A percentile compares a stretch with the other conserved stretches of the same genome.
phyloP scores from a whole-genome alignment of 805 yeast species.

The Wickerhamiella dianesei region DNA sequence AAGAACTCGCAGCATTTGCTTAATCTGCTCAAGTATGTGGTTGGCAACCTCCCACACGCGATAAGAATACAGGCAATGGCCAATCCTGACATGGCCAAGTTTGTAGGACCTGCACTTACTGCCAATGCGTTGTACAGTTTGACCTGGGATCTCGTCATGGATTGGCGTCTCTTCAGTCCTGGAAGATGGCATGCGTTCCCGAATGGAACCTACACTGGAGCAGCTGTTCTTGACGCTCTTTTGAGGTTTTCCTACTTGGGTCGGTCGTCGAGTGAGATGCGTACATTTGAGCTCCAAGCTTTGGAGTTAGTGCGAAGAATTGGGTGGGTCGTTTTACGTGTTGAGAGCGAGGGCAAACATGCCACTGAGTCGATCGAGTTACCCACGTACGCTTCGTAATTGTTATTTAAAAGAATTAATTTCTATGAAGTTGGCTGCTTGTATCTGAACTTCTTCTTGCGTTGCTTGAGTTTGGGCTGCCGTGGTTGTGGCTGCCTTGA shows the following conservation, averaged over 20 bases:
- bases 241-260: conserved; percentile 69
- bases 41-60: conserved; percentile 13
- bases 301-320: conserved; percentile 74
- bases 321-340: conserved; percentile 76
- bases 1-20: conserved; percentile 42
- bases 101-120: conserved; percentile 31
- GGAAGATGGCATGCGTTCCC: conserved; percentile 22
- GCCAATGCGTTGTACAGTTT: conserved; percentile 67
- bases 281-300: conserved; percentile 53
- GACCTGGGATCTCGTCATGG: conserved; percentile 79
- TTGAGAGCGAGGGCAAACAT: conserved; percentile 57
- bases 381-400: conserved; percentile 2
- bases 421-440: not conserved
- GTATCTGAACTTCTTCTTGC: conserved; percentile 75
- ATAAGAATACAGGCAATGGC: conserved; percentile 11
- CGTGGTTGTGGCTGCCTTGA: conserved; percentile 13
- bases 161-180: conserved; percentile 61
- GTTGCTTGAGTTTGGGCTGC: conserved; percentile 22
- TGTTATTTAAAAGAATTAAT: no score
- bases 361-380: conserved; percentile 13
- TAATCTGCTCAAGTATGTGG: conserved; percentile 57
- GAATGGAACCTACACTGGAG: conserved; percentile 36
- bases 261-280: conserved; percentile 40
- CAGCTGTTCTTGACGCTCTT: conserved; percentile 45
- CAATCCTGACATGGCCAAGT: conserved; percentile 4